Base-by-base conservation (phyloP, 1,284 basidiomycete species). In the Trametes pubescens region DNA sequence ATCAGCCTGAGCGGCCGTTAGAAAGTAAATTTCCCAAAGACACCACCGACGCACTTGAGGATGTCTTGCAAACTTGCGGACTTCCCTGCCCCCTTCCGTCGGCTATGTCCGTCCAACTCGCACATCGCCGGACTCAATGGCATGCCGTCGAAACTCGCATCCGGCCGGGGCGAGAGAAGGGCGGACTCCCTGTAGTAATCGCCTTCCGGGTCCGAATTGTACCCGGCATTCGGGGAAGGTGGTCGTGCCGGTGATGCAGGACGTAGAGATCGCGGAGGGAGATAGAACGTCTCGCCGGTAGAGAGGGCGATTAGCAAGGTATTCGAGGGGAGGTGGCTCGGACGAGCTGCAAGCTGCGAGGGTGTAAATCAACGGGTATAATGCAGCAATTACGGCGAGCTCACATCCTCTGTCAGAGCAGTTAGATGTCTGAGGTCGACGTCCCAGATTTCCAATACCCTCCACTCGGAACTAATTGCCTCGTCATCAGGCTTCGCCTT, bases 31-130 rank as follows among this genome's bases (percentile, higher is more conserved):
- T 37, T 14, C 24, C 24, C 26, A 22, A 11, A 38, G 11, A 18
- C 10, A 16, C 53, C 40, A 18, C 21, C 2, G 40, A 77, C 86
- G 65, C 66, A 92, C 91, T 87, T 88, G 67, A 88, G 84, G 29
- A 93, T 77, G 65, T 91, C 89, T 62, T 90, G 88, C 81, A 84
- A 88, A n/a, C 76, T 81, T 22, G 87, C 82, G 9, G 86, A 89
- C 53, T 66, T 69, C 26, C 61, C 71, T 62, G 74, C 76, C 35
- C 71, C 72, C 63, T 73, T 70, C 64, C 71, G 61, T 40, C 65
- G 69, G 57, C 66, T 46, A 59, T 53, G 61, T 0, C 64, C 59
- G 21, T 65, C 59, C 21, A 62, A 40, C n/a, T 71, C 67, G 49
- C 62, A 67, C 2, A 59, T 40, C 1, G 59, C 55, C 0, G 61